Evolutionary conservation across 345 rosid genomes (phyloP).

Genomic region (Syzygium jambos): DNA sequence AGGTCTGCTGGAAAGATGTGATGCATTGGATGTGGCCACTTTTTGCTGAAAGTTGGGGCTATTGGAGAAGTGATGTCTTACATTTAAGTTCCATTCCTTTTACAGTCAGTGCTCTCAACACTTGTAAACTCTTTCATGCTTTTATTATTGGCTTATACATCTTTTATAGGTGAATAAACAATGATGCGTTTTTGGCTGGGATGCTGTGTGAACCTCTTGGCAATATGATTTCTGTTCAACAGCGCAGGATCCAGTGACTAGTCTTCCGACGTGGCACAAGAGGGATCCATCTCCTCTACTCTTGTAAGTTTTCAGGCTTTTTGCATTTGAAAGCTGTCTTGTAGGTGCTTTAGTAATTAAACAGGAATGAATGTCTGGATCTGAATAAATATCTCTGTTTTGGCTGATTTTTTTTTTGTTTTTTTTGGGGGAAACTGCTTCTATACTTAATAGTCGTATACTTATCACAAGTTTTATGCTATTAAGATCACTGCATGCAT

Average conservation of each 20-base stretch:
- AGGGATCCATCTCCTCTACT: slow-evolving; percentile 57
- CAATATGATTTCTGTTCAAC: neutral
- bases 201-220: neutral
- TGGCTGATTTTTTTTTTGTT: neutral
- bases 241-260: slow-evolving; percentile 85
- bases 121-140: neutral
- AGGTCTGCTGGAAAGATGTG: slow-evolving; percentile 87
- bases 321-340: neutral
- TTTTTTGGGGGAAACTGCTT: neutral
- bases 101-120: slow-evolving; percentile 34
- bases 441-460: neutral
- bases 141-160: neutral
- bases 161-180: neutral
- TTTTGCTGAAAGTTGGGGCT: slow-evolving; percentile 66
- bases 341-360: neutral
- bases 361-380: neutral
- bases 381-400: neutral
- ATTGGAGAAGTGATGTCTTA: slow-evolving; percentile 71
- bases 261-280: slow-evolving; percentile 64
- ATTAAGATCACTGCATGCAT: neutral
- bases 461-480: neutral
- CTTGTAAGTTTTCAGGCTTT: slow-evolving; percentile 36
- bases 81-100: slow-evolving; percentile 75
- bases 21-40: slow-evolving; percentile 99
- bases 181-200: neutral